phyloP scores from a whole-genome alignment of 768 basidiomycete genomes.

The Russula griseocarnosa region DNA sequence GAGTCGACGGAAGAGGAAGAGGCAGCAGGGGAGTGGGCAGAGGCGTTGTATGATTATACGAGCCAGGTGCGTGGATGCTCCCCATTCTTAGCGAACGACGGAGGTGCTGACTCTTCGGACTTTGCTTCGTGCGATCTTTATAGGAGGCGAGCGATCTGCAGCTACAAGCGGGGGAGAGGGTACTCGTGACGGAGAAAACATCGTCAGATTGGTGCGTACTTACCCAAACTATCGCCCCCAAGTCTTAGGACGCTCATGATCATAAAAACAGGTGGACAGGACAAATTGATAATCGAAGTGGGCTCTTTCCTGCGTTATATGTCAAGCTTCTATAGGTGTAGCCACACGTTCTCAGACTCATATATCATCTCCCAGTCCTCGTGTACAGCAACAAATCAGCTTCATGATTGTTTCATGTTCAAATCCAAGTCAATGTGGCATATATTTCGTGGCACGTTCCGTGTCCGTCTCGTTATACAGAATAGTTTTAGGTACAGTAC shows the following conservation, averaged over 20 bases:
- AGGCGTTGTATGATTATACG: conserved; percentile 71
- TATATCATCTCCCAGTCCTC: not conserved
- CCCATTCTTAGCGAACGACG: not conserved
- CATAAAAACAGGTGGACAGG: conserved; percentile 27
- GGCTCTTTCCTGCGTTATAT: conserved; percentile 27
- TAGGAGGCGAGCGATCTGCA: conserved; percentile 69
- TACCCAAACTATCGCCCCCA: not conserved
- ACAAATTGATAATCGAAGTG: conserved; percentile 22
- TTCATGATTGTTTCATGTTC: not conserved
- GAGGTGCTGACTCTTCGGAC: conserved; percentile 2
- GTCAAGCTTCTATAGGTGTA: conserved; percentile 20
- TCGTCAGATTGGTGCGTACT: conserved; percentile 70
- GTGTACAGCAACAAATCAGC: not conserved
- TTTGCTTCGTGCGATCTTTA: not conserved
- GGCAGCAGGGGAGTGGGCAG: conserved; percentile 64
- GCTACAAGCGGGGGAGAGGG: conserved; percentile 51
- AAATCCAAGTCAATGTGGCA: conserved; percentile 3
- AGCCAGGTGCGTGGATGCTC: conserved; percentile 46
- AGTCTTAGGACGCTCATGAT: conserved; percentile 1
- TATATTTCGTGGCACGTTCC: conserved; percentile 5
- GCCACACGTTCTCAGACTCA: not conserved
- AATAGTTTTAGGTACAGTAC: conserved; percentile 17
- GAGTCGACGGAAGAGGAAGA: conserved; percentile 36
- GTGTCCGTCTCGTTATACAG: conserved; percentile 18
- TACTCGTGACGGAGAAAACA: conserved; percentile 61